Conservation (phyloP, 2,329 filamentous ascomycete genomes). For the Aspergillus alliaceus region DNA sequence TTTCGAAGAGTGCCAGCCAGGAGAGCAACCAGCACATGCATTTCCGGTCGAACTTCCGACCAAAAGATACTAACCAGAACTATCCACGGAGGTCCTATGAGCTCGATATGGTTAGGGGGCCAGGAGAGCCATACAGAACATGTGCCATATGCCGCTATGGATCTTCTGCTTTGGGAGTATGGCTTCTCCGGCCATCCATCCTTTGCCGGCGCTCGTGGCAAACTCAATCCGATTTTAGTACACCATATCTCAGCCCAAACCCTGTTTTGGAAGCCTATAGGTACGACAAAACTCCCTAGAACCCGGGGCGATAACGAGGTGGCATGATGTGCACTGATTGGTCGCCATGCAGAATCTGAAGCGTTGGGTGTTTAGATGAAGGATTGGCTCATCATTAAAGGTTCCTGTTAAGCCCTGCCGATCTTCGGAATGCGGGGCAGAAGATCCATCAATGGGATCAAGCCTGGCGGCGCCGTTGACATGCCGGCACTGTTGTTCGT, state of each 20-base stretch:
- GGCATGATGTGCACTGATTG: constrained; percentile 17
- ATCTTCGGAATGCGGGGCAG: constrained; percentile 20
- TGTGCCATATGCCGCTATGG: background rate
- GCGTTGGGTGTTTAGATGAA: constrained; percentile 13
- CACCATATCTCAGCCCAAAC: too few species aligned
- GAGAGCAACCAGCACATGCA: background rate
- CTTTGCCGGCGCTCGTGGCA: background rate
- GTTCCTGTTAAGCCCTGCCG: constrained; percentile 13
- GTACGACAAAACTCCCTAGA: background rate
- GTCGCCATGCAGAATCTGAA: constrained; percentile 9
- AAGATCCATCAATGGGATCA: constrained; percentile 21
- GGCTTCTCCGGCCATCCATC: background rate
- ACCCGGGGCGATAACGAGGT: constrained; percentile 9
- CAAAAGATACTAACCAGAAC: background rate
- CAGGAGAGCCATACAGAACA: background rate
- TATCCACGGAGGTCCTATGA: background rate
- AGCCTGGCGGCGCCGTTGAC: background rate
- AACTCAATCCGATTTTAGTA: too few species aligned
- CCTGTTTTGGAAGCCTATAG: background rate
- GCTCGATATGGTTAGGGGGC: background rate
- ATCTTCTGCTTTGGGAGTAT: too few species aligned
- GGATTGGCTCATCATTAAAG: constrained; percentile 13
- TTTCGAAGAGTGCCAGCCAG: background rate
- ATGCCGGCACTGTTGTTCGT: background rate
- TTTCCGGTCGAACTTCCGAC: background rate